Evolutionary conservation across 495 filamentous ascomycete genomes (phyloP).

Genomic region (Parmelia sp.): DNA sequence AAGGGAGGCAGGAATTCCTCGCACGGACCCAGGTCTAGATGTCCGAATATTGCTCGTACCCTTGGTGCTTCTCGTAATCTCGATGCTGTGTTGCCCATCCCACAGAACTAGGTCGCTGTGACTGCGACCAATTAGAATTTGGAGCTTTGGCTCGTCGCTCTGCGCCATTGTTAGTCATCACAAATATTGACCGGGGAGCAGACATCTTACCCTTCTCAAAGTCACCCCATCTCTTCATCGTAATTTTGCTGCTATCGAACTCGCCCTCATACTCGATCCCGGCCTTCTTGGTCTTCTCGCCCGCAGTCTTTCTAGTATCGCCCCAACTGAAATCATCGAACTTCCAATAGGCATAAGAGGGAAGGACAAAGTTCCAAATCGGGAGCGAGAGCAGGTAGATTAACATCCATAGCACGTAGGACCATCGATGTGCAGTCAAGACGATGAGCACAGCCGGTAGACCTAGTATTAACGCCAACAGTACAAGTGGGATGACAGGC

Average conservation of each 20-base stretch:
- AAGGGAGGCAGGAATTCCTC: background rate
- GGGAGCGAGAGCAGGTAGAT: conserved; percentile 92
- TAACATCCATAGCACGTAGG: conserved; percentile 94
- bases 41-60: conserved; percentile 48
- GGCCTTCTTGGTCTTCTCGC: conserved; percentile 73
- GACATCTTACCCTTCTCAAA: conserved; percentile 68
- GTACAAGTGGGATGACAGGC: conserved; percentile 87
- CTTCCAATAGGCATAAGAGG: conserved; percentile 96
- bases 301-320: conserved; percentile 92
- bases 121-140: conserved; percentile 30
- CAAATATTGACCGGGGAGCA: background rate
- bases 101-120: conserved; percentile 29
- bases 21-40: conserved; percentile 27
- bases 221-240: conserved; percentile 96
- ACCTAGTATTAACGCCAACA: conserved; percentile 88
- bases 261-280: conserved; percentile 85
- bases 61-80: conserved; percentile 41
- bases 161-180: conserved; percentile 20
- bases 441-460: conserved; percentile 89
- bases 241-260: conserved; percentile 96
- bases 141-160: conserved; percentile 37
- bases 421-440: conserved; percentile 88
- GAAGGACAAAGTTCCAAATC: conserved; percentile 96
- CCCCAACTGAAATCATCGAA: conserved; percentile 99
- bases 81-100: conserved; percentile 32